Evolutionary conservation across 2,329 filamentous ascomycete genomes (phyloP), one percentile per base, ranked within the genome.

Genomic region (Colletotrichum sp.): DNA sequence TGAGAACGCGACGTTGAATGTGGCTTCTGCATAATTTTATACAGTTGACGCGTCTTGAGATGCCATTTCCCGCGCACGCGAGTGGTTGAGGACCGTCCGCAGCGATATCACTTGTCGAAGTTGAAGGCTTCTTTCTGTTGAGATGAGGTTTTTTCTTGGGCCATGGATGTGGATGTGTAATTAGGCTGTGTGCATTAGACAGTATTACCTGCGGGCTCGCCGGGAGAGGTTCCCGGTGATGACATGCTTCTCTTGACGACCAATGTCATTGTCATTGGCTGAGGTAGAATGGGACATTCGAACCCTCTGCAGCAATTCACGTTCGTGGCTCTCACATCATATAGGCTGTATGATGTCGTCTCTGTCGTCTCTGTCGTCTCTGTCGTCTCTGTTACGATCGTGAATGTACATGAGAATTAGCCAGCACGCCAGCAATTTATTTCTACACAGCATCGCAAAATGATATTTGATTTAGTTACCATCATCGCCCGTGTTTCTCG

Each of bases 101-200:
- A 21, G 43, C 1, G 10, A 48, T 21, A 7, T 21, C 1, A 4
- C n/a, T 48, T 0, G 43, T 48, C n/a, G 0, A 48, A 1, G n/a
- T 0, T 21, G 43, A 9, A 21, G 43, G 0, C 43, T 21, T 21
- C 43, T 48, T 48, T 48, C 43, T 48, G n/a, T 48, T 21, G 43
- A 48, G 43, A 43, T 43, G 38, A 12, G 2, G 5, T 0, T 48
- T 21, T 12, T 13, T 48, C 43, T 48, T 21, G n/a, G n/a, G 12
- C 43, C 43, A 2, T 13, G n/a, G 43, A 48, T 48, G 43, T 13
- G n/a, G 43, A 48, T 48, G 43, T 13, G 43, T n/a, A 5, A n/a
- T 43, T 43, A n/a, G n/a, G 38, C n/a, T 48, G n/a, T 36, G 34
- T 36, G 14, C 34, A 16, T 36, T 36, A 16, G 34, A 16, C 34